Conservation (phyloP, 177 flowering plant genomes). For the Vitis hybrid region DNA sequence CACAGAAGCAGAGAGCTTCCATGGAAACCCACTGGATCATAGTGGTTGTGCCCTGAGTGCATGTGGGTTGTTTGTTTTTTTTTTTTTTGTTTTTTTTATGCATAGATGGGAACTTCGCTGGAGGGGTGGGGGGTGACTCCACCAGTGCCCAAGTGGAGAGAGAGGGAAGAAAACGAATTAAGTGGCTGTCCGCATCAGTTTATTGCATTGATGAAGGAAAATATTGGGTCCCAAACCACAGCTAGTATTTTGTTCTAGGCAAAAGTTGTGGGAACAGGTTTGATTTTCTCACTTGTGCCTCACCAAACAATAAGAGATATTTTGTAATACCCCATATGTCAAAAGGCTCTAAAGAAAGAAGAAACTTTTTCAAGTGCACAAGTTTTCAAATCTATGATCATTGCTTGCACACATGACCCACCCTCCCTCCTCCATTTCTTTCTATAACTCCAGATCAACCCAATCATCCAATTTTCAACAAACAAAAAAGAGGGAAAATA, state of each 20-base stretch:
- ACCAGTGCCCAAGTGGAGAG: background rate
- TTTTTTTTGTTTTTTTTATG: too few relatives aligned
- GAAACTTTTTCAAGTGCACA: conserved; percentile 18
- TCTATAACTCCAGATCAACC: background rate
- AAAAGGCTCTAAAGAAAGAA: conserved; percentile 17
- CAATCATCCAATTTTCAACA: background rate
- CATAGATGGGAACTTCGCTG: background rate
- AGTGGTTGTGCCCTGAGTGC: too few relatives aligned
- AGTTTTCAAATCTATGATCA: conserved; percentile 27
- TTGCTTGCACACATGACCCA: conserved; percentile 9
- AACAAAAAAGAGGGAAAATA: background rate
- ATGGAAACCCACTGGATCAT: too few relatives aligned
- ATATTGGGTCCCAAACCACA: conserved; percentile 19
- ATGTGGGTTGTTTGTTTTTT: too few relatives aligned
- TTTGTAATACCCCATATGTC: conserved; percentile 8
- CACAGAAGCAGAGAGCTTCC: too few relatives aligned
- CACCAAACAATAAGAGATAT: conserved; percentile 14
- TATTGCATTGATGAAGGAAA: conserved; percentile 17
- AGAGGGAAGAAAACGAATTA: background rate
- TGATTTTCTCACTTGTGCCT: conserved; percentile 12
- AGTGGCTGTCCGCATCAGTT: conserved; percentile 23
- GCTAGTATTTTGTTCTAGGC: conserved; percentile 2
- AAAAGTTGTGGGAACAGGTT: conserved; percentile 28
- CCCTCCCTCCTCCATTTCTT: conserved; percentile 2
- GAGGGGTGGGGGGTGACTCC: conserved; percentile 6